Conservation (phyloP, 345 rosid species). For the Rhodamnia rubescens region DNA sequence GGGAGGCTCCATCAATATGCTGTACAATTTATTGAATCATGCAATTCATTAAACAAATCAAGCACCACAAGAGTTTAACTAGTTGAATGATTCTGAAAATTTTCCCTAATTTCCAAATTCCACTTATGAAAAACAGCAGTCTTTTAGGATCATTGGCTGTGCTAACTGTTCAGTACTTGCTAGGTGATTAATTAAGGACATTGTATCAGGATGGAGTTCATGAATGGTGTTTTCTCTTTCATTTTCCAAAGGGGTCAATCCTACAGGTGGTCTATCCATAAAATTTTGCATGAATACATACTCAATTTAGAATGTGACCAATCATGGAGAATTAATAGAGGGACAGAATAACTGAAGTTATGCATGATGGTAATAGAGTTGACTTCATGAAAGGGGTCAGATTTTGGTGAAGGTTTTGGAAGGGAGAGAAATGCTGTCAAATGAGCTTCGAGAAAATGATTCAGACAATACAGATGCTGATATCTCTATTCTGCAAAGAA, state of each 20-base stretch:
- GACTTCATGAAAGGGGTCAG: neutral
- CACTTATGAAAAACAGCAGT: neutral
- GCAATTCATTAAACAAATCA: neutral
- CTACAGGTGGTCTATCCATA: neutral
- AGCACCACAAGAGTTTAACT: neutral
- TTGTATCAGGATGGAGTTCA: neutral
- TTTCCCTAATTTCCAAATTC: neutral
- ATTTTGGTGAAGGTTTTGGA: neutral
- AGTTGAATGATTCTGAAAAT: neutral
- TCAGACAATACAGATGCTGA: neutral
- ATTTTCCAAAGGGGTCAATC: neutral
- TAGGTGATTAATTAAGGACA: neutral
- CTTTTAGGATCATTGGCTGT: neutral
- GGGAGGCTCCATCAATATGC: neutral
- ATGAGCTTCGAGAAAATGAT: neutral
- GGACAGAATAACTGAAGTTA: neutral
- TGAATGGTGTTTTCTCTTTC: neutral
- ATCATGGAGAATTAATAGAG: neutral
- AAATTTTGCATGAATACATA: neutral
- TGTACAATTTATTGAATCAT: neutral
- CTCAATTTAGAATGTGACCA: neutral
- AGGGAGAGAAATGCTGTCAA: neutral
- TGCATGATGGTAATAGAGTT: neutral
- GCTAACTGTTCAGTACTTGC: neutral
- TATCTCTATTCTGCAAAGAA: neutral